Conservation (phyloP, 306 rosid species). For the Fragaria ananassa region DNA sequence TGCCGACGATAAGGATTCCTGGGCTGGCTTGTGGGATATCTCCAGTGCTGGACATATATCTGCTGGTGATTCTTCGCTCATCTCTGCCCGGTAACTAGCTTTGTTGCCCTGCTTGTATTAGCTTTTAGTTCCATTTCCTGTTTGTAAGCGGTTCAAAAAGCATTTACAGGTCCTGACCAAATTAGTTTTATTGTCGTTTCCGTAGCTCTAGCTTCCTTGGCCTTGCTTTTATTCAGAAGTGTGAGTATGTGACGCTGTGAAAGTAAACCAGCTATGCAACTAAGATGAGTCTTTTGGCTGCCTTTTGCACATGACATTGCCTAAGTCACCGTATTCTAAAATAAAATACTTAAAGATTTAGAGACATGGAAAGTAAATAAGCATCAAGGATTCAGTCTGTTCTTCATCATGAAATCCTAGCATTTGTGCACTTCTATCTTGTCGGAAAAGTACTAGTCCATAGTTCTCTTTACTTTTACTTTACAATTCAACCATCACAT, state of each 20-base stretch:
- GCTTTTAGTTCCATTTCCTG: background rate
- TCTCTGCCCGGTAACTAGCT: slow-evolving; percentile 62
- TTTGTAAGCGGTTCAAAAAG: background rate
- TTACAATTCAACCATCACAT: background rate
- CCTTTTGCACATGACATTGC: background rate
- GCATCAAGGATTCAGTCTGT: background rate
- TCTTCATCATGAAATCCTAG: background rate
- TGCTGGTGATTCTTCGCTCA: slow-evolving; percentile 73
- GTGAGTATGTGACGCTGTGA: background rate
- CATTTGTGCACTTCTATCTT: background rate
- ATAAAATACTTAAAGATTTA: background rate
- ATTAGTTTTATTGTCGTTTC: background rate
- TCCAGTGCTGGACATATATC: slow-evolving; percentile 94
- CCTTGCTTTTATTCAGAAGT: background rate
- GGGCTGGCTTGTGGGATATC: slow-evolving; percentile 87
- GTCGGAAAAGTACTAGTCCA: background rate
- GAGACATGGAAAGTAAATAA: background rate
- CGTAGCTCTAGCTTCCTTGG: background rate
- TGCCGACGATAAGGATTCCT: slow-evolving; percentile 77
- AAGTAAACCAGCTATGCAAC: background rate
- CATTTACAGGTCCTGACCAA: background rate
- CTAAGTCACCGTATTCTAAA: background rate
- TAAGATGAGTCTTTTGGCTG: background rate
- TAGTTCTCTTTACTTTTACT: background rate
- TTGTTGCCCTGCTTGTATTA: background rate